Evolutionary conservation across 176 grass and related monocot species (phyloP).

Genomic region (Avena atlantica): DNA sequence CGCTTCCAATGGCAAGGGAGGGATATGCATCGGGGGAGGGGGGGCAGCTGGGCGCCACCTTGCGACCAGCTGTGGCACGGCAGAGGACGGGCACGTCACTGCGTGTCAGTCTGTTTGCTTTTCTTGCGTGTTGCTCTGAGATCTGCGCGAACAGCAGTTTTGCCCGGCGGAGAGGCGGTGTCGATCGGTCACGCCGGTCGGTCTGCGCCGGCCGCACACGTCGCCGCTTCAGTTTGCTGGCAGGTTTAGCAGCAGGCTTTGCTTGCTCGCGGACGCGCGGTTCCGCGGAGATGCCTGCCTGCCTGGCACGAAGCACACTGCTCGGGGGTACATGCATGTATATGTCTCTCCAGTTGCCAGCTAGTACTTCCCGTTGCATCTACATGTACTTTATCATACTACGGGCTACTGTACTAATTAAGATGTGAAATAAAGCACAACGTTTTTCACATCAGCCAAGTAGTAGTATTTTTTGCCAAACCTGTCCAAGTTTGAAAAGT

Average conservation of each 20-base stretch:
- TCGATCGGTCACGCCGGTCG: slow-evolving; percentile 12
- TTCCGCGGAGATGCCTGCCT: neutral
- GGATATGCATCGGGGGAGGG: slow-evolving; percentile 12
- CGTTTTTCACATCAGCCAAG: too few species aligned
- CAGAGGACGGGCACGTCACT: neutral
- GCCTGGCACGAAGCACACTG: too few species aligned
- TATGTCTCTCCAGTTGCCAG: too few species aligned
- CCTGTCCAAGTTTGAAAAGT: too few species aligned
- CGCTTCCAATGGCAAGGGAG: slow-evolving; percentile 12
- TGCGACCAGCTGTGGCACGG: neutral
- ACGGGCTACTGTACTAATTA: too few species aligned
- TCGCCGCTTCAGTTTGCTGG: neutral
- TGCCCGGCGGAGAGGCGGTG: neutral
- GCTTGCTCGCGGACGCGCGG: neutral
- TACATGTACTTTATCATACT: neutral
- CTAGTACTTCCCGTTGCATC: neutral
- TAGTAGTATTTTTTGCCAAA: too few species aligned
- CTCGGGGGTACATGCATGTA: too few species aligned
- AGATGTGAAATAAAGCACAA: too few species aligned
- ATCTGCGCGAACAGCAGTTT: slow-evolving; percentile 6
- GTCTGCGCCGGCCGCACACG: neutral
- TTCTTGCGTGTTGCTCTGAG: slow-evolving; percentile 19
- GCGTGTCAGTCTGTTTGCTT: neutral
- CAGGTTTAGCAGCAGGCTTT: neutral
- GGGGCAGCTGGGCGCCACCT: neutral